These are phyloP conservation scores for Quercus alba DNA, from an alignment of 306 rosid species.

Conservation along the genomic window DNA sequence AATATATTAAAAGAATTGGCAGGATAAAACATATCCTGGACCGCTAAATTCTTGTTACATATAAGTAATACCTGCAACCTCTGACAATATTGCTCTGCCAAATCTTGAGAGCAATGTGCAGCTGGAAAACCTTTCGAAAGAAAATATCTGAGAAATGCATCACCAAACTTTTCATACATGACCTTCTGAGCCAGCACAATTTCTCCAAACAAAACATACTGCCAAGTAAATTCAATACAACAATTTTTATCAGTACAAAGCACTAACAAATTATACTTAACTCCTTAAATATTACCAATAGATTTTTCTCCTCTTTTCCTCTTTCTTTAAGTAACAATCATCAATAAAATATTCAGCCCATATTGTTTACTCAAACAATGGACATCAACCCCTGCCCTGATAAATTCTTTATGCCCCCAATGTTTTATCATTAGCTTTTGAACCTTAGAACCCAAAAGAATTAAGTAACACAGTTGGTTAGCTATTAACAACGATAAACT, in stretches of 20 bases:
- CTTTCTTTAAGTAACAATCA: not conserved
- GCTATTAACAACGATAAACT: not conserved
- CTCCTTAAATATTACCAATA: not conserved
- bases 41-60: not conserved
- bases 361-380: not conserved
- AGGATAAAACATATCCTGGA: not conserved
- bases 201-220: conserved; percentile 92
- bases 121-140: conserved; percentile 57
- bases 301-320: not conserved
- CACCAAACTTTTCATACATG: conserved; percentile 89
- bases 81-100: conserved; percentile 83
- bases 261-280: not conserved
- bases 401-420: not conserved
- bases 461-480: not conserved
- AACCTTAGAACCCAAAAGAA: not conserved
- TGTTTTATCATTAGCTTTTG: not conserved
- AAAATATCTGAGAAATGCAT: conserved; percentile 61
- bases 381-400: not conserved
- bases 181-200: conserved; percentile 94
- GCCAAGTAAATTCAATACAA: conserved; percentile 21
- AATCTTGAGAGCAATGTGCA: conserved; percentile 77
- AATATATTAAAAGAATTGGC: not conserved
- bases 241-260: not conserved
- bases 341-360: not conserved
- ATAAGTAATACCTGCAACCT: conserved; percentile 66